Conservation (phyloP, 331 rosid genomes). For the Rhamnella rubrinervis region DNA sequence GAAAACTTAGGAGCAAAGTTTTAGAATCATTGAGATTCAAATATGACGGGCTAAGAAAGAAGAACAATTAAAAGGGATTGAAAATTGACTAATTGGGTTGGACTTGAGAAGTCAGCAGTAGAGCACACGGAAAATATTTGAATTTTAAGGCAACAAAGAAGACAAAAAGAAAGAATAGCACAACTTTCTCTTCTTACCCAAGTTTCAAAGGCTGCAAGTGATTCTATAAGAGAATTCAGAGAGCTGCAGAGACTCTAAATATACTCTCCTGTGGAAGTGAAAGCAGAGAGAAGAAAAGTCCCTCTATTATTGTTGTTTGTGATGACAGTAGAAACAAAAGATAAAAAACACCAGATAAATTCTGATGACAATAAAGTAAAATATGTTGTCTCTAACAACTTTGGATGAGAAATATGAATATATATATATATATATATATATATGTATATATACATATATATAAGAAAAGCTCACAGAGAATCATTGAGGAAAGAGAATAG, state of each 20-base stretch:
- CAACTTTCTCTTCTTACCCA: slow-evolving; percentile 18
- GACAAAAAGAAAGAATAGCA: slow-evolving; percentile 6
- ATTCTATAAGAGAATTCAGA: slow-evolving; percentile 20
- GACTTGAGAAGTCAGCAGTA: slow-evolving; percentile 38
- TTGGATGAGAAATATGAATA: background rate
- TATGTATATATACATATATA: too few relatives aligned
- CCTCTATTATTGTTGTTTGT: background rate
- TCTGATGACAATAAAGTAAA: too few relatives aligned
- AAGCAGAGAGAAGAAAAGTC: background rate
- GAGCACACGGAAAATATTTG: slow-evolving; percentile 6
- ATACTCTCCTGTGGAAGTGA: slow-evolving; percentile 3
- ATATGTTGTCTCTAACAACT: background rate
- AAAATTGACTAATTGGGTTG: slow-evolving; percentile 16
- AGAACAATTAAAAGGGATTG: slow-evolving; percentile 20
- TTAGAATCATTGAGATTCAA: slow-evolving; percentile 3
- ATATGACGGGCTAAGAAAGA: slow-evolving; percentile 3
- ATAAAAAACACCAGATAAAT: too few relatives aligned
- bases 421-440: too few relatives aligned
- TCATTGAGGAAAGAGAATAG: slow-evolving; percentile 10
- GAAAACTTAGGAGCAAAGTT: too few relatives aligned
- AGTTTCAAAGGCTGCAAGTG: slow-evolving; percentile 34
- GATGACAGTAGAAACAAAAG: too few relatives aligned
- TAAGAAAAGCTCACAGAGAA: background rate
- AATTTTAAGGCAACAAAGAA: slow-evolving; percentile 16
- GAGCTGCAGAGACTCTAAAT: slow-evolving; percentile 18